Evolutionary conservation across 768 basidiomycete genomes (phyloP), one percentile per base, ranked within the genome.

Genomic region (Suillus occidentalis): DNA sequence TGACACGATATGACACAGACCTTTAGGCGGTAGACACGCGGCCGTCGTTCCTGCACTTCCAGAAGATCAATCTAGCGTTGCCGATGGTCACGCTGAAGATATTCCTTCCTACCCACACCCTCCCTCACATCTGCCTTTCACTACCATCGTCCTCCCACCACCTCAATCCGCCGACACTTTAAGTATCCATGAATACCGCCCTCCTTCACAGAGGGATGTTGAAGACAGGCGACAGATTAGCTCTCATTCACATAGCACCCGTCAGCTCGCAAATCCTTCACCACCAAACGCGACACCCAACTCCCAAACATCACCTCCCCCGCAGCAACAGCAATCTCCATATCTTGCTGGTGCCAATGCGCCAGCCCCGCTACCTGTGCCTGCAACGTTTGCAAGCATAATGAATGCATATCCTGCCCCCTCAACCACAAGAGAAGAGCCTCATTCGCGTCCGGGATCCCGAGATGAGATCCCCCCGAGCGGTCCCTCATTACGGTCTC

Each of bases 41-140:
- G 87, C 90, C 66, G 91, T 93, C 62, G 89, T 89, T 60, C 91
- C 91, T 55, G 91, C 91, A 0, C 80, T 92, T 7, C 89, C 90
- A 9, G 91, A 92, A 71, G 90, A 91, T 63, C 88, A 87, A 13
- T 67, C 69, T 43, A 67, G 63, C 14, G 39, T 61, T 14, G 58
- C 50, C 12, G 74, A 72, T 34, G 69, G 71, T 9, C 67, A 67
- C 28, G 57, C 67, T 59, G 72, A 76, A 25, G 75, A 75, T n/a
- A 63, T 65, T 13, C 28, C 62, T 34, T 66, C 68, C 42, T 76
- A 65, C 57, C 36, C 67, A 2, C 69, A 72, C 31, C 69, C 70
- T 59, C 68, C 67, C 36, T 50, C 67, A n/a, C 70, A 73, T 36
- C 60, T 66, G 31, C 63, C 71, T 9, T 75, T 77, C 63, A 66